Evolutionary conservation across 1,284 basidiomycete genomes (phyloP).

Genomic region (Grifola frondosa): DNA sequence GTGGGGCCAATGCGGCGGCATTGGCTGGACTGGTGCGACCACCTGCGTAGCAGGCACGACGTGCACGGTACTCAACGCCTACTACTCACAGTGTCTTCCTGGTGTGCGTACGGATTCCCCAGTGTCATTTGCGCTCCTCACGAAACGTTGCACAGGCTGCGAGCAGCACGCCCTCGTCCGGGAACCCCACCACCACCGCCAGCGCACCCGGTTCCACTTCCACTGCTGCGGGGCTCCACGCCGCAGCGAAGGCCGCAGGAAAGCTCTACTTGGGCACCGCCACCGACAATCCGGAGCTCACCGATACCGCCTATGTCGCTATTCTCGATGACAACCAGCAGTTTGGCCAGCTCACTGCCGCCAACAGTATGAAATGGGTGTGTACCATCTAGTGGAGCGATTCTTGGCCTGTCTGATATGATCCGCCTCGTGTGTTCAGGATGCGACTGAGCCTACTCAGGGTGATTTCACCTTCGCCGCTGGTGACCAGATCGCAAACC

Average conservation of each 20-base stretch:
- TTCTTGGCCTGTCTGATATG: neutral
- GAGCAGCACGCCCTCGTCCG: conserved; percentile 4
- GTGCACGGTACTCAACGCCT: conserved; percentile 27
- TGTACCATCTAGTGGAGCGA: conserved; percentile 6
- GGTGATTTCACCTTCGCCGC: conserved; percentile 47
- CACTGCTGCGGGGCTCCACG: conserved; percentile 31
- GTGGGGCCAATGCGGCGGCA: conserved; percentile 39
- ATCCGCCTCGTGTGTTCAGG: conserved; percentile 28
- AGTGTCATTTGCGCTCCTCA: too few species aligned
- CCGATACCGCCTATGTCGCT: conserved; percentile 43
- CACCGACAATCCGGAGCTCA: conserved; percentile 56
- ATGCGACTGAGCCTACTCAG: conserved; percentile 51
- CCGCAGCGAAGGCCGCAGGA: conserved; percentile 46
- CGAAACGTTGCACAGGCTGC: too few species aligned
- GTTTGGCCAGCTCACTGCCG: conserved; percentile 53
- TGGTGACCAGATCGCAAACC: conserved; percentile 45
- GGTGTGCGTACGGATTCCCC: conserved; percentile 12
- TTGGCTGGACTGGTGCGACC: conserved; percentile 36
- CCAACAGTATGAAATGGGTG: conserved; percentile 60
- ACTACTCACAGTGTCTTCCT: conserved; percentile 37
- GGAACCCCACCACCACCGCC: conserved; percentile 1
- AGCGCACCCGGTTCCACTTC: conserved; percentile 5
- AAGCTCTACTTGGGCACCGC: conserved; percentile 61
- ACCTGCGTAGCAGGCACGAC: conserved; percentile 34
- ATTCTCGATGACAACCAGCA: conserved; percentile 42